These are phyloP conservation scores for Calonectria pseudoreteaudii DNA, from an alignment of 2,329 filamentous ascomycete genomes.

Conservation along the genomic window DNA sequence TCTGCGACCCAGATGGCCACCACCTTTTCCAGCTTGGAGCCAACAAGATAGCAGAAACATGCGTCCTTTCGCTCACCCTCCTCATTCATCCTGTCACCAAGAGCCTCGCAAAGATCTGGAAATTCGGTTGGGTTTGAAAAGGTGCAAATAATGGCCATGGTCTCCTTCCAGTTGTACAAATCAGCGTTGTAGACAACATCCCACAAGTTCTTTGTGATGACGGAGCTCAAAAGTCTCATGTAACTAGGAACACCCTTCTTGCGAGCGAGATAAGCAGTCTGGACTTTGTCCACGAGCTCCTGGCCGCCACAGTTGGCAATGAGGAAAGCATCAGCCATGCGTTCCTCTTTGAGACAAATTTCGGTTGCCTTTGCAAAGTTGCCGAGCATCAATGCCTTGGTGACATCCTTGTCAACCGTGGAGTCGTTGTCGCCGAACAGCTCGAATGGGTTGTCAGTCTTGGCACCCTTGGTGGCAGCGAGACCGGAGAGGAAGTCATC, in stretches of 20 bases:
- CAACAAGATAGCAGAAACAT: slow-evolving; percentile 95
- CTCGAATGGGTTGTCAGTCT: slow-evolving; percentile 94
- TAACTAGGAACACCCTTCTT: slow-evolving; percentile 90
- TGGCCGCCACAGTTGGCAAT: slow-evolving; percentile 97
- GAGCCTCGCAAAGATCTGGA: slow-evolving; percentile 91
- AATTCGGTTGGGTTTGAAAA: slow-evolving; percentile 94
- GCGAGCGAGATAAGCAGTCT: slow-evolving; percentile 88
- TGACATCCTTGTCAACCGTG: slow-evolving; percentile 86
- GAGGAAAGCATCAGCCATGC: slow-evolving; percentile 96
- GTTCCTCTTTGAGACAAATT: slow-evolving; percentile 87
- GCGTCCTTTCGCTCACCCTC: slow-evolving; percentile 85
- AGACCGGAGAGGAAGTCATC: slow-evolving; percentile 91
- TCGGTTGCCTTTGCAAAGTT: slow-evolving; percentile 92
- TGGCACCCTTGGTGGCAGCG: slow-evolving; percentile 88
- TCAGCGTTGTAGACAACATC: slow-evolving; percentile 98
- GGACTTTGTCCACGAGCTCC: slow-evolving; percentile 92
- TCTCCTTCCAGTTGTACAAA: slow-evolving; percentile 93
- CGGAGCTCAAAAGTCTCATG: slow-evolving; percentile 87
- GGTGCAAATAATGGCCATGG: slow-evolving; percentile 95
- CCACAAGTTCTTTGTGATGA: slow-evolving; percentile 97
- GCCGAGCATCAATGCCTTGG: slow-evolving; percentile 87
- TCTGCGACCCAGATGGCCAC: slow-evolving; percentile 94
- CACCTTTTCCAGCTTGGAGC: slow-evolving; percentile 97
- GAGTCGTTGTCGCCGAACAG: slow-evolving; percentile 88
- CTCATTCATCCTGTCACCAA: slow-evolving; percentile 91